Conservation (phyloP, 1,284 basidiomycete genomes). For the Ganoderma leucocontextum region DNA sequence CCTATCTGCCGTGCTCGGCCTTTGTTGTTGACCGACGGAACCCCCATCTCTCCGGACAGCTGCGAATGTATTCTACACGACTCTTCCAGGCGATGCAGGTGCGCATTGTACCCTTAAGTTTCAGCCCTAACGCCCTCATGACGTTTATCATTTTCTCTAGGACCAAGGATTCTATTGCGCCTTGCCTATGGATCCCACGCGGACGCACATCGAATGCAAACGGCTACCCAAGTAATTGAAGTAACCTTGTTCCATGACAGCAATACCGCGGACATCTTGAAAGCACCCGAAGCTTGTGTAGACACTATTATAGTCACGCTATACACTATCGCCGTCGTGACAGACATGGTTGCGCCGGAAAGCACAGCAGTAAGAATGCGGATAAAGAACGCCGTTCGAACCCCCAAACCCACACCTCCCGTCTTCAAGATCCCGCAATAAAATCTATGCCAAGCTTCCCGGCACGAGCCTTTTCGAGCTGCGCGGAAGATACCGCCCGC, state of each 20-base stretch:
- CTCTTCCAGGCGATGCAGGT: constrained; percentile 85
- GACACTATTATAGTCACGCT: constrained; percentile 15
- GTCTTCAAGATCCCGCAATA: constrained; percentile 11
- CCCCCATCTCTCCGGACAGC: constrained; percentile 46
- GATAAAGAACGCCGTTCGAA: background rate
- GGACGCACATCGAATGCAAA: constrained; percentile 80
- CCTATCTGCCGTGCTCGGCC: constrained; percentile 3
- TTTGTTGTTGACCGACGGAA: background rate
- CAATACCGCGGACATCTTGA: background rate
- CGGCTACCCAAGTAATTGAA: constrained; percentile 59
- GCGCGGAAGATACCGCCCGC: constrained; percentile 60
- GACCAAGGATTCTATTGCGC: constrained; percentile 78
- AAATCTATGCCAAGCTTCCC: constrained; percentile 67
- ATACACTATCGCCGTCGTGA: background rate
- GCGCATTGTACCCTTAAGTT: constrained; percentile 33
- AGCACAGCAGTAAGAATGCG: background rate
- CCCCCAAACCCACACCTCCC: background rate
- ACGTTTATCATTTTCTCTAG: constrained; percentile 42
- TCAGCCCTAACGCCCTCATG: constrained; percentile 9
- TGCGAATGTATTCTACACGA: constrained; percentile 72
- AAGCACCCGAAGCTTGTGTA: constrained; percentile 3
- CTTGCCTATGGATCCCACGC: constrained; percentile 74
- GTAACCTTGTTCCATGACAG: background rate
- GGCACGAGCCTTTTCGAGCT: constrained; percentile 66
- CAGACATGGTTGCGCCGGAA: background rate